Percentiles rank a stretch among this genome's conserved stretches.
Conservation (phyloP, 2,329 filamentous ascomycete genomes). For the Aureobasidium pullulans region DNA sequence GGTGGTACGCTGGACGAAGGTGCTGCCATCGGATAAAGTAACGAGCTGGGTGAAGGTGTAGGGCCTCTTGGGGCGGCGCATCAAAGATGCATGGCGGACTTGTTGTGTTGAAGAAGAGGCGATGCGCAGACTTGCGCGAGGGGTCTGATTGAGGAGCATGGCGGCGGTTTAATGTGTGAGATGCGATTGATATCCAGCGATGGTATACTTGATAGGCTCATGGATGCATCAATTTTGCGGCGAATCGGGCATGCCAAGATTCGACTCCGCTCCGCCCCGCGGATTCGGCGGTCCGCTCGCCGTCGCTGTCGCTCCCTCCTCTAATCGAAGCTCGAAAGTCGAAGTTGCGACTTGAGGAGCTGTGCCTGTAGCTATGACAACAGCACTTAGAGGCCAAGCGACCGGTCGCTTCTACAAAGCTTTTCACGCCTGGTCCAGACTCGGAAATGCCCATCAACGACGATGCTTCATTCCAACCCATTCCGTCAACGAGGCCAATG, state of each 20-base stretch:
- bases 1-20: conserved; percentile 72
- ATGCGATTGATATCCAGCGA: not conserved
- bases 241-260: not conserved
- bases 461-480: not conserved
- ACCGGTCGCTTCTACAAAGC: conserved; percentile 35
- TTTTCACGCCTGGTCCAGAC: conserved; percentile 36
- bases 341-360: not conserved
- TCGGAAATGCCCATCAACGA: not conserved
- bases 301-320: not conserved
- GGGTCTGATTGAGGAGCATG: conserved; percentile 9
- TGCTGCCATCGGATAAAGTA: conserved; percentile 82
- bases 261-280: not conserved
- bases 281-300: not conserved
- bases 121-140: conserved; percentile 8
- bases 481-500: not conserved
- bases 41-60: conserved; percentile 98
- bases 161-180: not conserved
- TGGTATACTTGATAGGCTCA: not conserved
- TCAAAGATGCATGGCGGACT: conserved; percentile 73
- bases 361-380: not conserved
- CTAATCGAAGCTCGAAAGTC: not conserved
- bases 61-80: conserved; percentile 80
- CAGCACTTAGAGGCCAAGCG: conserved; percentile 8
- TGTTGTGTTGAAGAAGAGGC: conserved; percentile 35
- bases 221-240: conserved; percentile 2